Conservation (phyloP, 2,329 filamentous ascomycete species). For the Scorias spongiosa region DNA sequence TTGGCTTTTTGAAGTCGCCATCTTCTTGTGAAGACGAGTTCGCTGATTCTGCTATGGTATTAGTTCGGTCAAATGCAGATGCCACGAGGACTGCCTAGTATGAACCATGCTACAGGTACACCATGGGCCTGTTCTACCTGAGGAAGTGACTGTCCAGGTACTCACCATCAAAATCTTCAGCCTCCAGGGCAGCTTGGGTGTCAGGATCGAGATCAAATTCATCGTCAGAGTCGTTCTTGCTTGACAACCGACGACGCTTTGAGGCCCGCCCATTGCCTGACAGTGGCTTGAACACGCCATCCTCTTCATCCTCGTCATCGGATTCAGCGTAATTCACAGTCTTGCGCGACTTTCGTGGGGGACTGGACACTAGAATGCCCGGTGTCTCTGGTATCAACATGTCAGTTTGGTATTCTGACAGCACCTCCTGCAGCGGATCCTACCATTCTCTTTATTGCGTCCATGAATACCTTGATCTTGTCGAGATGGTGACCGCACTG, state of each 20-base stretch:
- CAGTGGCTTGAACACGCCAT: conserved; percentile 50
- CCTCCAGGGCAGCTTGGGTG: conserved; percentile 40
- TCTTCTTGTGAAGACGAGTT: conserved; percentile 39
- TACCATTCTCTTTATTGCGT: conserved; percentile 39
- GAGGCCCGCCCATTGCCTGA: conserved; percentile 30
- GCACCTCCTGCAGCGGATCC: conserved; percentile 23
- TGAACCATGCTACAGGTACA: too few species aligned
- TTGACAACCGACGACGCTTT: conserved; percentile 47
- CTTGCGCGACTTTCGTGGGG: conserved; percentile 59
- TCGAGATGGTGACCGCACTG: conserved; percentile 24
- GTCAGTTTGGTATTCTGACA: conserved; percentile 24
- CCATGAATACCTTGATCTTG: conserved; percentile 38
- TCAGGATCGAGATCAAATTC: conserved; percentile 47
- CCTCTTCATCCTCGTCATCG: conserved; percentile 53
- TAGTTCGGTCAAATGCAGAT: conserved; percentile 1
- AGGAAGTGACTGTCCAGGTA: background rate
- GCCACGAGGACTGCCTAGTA: conserved; percentile 30
- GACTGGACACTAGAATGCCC: conserved; percentile 46
- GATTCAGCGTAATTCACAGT: conserved; percentile 72
- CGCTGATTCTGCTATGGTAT: too few species aligned
- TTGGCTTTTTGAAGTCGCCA: conserved; percentile 37
- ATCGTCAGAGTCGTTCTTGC: conserved; percentile 54
- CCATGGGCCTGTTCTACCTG: too few species aligned
- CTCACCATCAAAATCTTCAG: conserved; percentile 51
- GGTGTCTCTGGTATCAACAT: conserved; percentile 26